Evolutionary conservation across 1,284 basidiomycete species (phyloP).

Genomic region (Heterobasidion parviporum): DNA sequence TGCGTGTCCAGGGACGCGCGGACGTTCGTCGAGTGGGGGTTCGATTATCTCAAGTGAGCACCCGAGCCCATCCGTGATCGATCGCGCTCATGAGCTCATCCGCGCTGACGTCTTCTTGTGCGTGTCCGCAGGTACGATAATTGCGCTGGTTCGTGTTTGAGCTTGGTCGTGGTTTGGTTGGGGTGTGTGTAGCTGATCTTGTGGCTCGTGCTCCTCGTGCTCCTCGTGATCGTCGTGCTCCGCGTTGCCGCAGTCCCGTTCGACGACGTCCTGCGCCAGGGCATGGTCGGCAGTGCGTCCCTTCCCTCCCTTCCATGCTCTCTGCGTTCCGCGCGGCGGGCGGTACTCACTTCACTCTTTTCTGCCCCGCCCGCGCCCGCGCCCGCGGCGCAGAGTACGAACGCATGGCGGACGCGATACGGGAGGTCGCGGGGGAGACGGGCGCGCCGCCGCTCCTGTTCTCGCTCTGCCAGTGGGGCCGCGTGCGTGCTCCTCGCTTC

Average conservation of each 20-base stretch:
- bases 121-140: constrained; percentile 4
- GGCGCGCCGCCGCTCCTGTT: constrained; percentile 38
- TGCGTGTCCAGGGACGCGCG: constrained; percentile 30
- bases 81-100: too few species aligned
- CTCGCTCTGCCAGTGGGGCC: constrained; percentile 52
- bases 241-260: constrained; percentile 34
- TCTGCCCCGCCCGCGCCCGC: too few species aligned
- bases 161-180: neutral
- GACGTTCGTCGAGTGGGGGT: constrained; percentile 48
- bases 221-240: constrained; percentile 40
- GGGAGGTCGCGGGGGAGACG: constrained; percentile 30
- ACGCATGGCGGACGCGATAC: constrained; percentile 47
- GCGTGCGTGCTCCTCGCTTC: constrained; percentile 25
- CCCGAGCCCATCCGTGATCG: too few species aligned
- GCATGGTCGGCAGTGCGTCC: constrained; percentile 46
- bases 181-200: neutral
- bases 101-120: neutral
- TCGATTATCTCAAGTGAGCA: constrained; percentile 48
- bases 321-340: too few species aligned
- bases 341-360: too few species aligned
- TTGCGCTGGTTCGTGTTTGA: constrained; percentile 4
- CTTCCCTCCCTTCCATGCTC: too few species aligned
- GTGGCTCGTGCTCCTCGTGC: too few species aligned
- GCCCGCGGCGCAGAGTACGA: constrained; percentile 20
- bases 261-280: constrained; percentile 41